Base-by-base conservation (phyloP, 2,329 filamentous ascomycete species). In the Xylaria sp. region DNA sequence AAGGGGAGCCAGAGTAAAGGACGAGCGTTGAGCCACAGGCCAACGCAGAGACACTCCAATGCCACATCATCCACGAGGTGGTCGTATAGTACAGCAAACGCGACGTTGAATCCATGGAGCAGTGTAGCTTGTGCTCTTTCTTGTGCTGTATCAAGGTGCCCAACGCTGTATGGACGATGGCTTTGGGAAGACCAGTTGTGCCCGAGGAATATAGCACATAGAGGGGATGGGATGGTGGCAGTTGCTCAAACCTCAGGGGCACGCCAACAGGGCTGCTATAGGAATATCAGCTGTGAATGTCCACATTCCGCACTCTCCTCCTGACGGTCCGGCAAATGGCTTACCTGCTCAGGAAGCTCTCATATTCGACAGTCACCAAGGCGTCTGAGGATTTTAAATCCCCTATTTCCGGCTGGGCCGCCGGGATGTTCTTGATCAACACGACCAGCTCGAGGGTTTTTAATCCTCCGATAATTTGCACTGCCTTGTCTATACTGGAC, bases 21-120 rank as follows among this genome's bases (percentile, higher is more conserved):
- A 98, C 84, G 11, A 98, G 81, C 0, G 92, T 94, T 10, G 91
- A 86, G 54, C 94, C 94, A 29, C 87, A 88, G 9, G 93, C 91
- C 3, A 98, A 86, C 5, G 89, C 92, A 1, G 92, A 94, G 19
- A 97, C 85, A 40, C 93, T 88, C 93, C 94, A 98, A 75, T 98
- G 94, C 93, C 93, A 97, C 94, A 98, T 98, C 93, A 99, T 98
- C 95, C 93, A 97, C 0, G 92, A 96, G 10, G 90, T 93, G 3
- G 93, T 97, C 1, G 93, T 97, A 79, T 93, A 97, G 79, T 97
- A 97, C 76, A 97, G 91, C 72, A 97, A 83, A 19, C 89, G 85
- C 41, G 93, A 91, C 2, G 82, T 80, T 0, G 89, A 84, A 8
- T 84, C 82, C 65, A 99, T 87, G 21, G 93, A 92, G 74, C 90